Percentiles rank a stretch among this genome's conserved stretches.
Evolutionary conservation across 2,329 filamentous ascomycete genomes (phyloP).

Genomic region (Gnomoniopsis smithogilvyi): DNA sequence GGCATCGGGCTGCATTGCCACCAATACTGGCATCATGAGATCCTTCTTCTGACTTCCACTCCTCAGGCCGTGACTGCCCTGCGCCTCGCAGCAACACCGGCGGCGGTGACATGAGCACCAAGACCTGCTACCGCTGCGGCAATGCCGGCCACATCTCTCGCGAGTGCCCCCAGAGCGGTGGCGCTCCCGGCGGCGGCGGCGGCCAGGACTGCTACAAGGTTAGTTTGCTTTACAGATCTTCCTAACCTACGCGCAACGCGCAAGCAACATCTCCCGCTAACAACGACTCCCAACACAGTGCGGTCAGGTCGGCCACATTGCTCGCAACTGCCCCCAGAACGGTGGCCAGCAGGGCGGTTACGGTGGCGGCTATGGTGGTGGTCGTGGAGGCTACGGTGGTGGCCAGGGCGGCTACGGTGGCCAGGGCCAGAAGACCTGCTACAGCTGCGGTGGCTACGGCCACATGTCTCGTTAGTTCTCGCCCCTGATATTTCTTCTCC

Average conservation of each 20-base stretch:
- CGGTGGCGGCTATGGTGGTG: conserved; percentile 44
- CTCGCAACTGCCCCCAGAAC: conserved; percentile 78
- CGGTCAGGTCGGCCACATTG: conserved; percentile 93
- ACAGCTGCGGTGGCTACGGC: conserved; percentile 94
- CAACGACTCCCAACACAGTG: conserved; percentile 49
- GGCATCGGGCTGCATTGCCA: conserved; percentile 15
- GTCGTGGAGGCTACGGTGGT: conserved; percentile 38
- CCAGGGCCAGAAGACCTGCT: conserved; percentile 76
- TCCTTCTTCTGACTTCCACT: not conserved
- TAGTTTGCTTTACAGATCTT: not conserved
- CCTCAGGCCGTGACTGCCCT: conserved; percentile 79
- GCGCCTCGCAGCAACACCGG: conserved; percentile 36
- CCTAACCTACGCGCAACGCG: conserved; percentile 60
- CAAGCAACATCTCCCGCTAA: conserved; percentile 51
- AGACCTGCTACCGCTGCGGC: conserved; percentile 76
- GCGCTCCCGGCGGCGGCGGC: conserved; percentile 40
- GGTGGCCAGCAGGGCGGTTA: conserved; percentile 34
- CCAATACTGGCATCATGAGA: conserved; percentile 15
- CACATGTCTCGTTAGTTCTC: conserved; percentile 80
- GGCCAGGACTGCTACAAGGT: conserved; percentile 84
- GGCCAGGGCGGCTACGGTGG: conserved; percentile 30
- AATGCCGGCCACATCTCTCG: conserved; percentile 87
- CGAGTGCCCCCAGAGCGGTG: conserved; percentile 65
- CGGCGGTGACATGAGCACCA: conserved; percentile 69
- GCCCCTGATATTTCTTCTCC: not conserved